A percentile compares a stretch with the other conserved stretches of the same genome.
These are phyloP conservation scores for Neurospora sp. DNA, from an alignment of 495 filamentous ascomycete species.

Conservation along the genomic window DNA sequence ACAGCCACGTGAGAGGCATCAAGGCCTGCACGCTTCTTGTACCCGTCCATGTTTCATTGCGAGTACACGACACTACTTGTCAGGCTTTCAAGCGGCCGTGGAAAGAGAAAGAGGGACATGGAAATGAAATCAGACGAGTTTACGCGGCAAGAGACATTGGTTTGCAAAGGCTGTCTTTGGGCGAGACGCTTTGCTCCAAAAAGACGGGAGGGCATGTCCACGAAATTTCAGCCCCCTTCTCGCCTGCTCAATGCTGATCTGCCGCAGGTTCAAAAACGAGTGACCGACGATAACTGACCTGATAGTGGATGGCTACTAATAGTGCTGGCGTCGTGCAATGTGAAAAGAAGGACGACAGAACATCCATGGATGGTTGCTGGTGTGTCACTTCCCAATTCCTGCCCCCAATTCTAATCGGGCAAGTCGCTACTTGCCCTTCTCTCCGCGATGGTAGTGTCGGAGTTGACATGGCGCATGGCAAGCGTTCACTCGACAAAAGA, in stretches of 20 bases:
- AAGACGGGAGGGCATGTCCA: neutral
- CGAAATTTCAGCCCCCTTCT: neutral
- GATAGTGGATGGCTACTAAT: neutral
- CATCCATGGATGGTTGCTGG: neutral
- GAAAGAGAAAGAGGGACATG: neutral
- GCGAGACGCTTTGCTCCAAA: neutral
- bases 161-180: neutral
- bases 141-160: neutral
- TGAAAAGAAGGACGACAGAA: neutral
- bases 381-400: neutral
- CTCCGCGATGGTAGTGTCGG: neutral
- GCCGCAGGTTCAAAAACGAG: neutral
- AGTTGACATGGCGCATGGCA: neutral
- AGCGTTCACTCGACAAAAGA: neutral
- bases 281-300: neutral
- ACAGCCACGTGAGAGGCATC: neutral
- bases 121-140: neutral
- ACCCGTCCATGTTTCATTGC: neutral
- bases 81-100: neutral
- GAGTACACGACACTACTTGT: neutral
- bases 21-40: neutral
- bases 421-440: neutral
- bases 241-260: neutral
- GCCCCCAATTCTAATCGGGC: neutral
- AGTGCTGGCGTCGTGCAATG: neutral